Base-by-base conservation (phyloP, 208 protist genomes). In the Phytomonas sp. region DNA sequence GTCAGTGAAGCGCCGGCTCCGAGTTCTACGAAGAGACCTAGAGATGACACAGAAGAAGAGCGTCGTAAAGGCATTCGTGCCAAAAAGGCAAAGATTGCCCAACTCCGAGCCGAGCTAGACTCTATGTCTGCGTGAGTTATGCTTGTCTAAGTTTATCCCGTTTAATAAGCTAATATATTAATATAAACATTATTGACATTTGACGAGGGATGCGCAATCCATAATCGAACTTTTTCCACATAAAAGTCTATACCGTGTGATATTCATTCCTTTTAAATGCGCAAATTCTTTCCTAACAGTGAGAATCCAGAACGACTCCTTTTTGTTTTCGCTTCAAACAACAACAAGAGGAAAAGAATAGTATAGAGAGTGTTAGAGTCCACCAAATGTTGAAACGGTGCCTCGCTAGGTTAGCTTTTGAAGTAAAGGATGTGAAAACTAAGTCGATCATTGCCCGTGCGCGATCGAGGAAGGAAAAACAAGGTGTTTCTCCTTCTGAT, bases 1-100 rank as follows among this genome's bases (percentile, higher is more conserved):
- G 26, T 30, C 15, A 31, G 11, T 28, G 32, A 53, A 23, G 65
- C 43, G 30, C 56, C 60, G 0, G 34, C 67, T 30, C 20, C 53
- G 31, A 28, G 34, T n/a, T 78, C 76, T 68, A 62, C 20, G 61
- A 76, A 73, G 68, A 80, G 67, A 73, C 68, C 62, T 30, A 73
- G 30, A 15, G 74, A 66, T 36, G 74, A 85, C 33, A 74, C 81
- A 51, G 76, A 82, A 9, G 74, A 83, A 46, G 76, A 70, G 36
- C 76, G 80, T 33, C 77, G 81, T 51, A 76, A 70, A 31, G 85
- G 87, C 59, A 85, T 95, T 62, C 73, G 76, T 28, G 82, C 78
- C 66, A 95, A 93, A 69, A 91, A 87, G 65, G 80, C 72, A 8
- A 74, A 77, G 40, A 76, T 93, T 34, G 76, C 75, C 11, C 68